Conservation (phyloP, 1,284 basidiomycete species). For the Ustilago crameri region DNA sequence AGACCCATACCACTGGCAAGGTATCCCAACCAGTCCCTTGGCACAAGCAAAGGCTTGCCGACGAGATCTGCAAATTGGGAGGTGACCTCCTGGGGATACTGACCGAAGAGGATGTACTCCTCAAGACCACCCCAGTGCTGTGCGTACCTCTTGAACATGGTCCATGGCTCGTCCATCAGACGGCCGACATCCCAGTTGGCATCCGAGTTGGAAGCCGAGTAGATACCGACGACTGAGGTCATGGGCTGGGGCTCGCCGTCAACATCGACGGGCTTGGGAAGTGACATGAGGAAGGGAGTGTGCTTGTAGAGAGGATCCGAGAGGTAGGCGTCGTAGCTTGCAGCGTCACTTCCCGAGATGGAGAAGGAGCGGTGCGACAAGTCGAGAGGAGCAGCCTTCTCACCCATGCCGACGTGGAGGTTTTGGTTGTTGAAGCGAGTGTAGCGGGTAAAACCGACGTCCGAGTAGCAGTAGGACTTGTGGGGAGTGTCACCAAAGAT, state of each 20-base stretch:
- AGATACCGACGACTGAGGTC: constrained; percentile 68
- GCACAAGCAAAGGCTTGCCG: constrained; percentile 68
- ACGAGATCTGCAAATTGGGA: constrained; percentile 66
- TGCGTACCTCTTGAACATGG: constrained; percentile 69
- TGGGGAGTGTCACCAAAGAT: constrained; percentile 68
- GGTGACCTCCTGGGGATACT: constrained; percentile 66
- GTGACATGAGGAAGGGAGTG: constrained; percentile 69
- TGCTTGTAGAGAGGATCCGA: constrained; percentile 71
- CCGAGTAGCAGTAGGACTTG: constrained; percentile 69
- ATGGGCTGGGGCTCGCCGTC: constrained; percentile 39
- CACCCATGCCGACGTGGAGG: constrained; percentile 69
- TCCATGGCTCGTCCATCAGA: constrained; percentile 69
- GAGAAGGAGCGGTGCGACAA: constrained; percentile 67
- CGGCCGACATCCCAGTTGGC: constrained; percentile 69
- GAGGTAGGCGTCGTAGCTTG: constrained; percentile 69
- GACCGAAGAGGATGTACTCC: constrained; percentile 69
- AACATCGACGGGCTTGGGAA: constrained; percentile 54
- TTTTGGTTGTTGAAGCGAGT: constrained; percentile 43
- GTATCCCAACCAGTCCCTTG: constrained; percentile 70
- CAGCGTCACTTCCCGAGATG: constrained; percentile 68
- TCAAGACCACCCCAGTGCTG: constrained; percentile 70
- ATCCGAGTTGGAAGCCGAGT: constrained; percentile 69
- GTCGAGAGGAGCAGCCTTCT: constrained; percentile 70
- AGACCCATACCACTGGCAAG: constrained; percentile 69
- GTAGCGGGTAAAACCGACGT: constrained; percentile 67